Evolutionary conservation across 192 early-diverging fungal genomes (phyloP), one percentile per base, ranked within the genome.

Genomic region (Dimargaris xerosporica): DNA sequence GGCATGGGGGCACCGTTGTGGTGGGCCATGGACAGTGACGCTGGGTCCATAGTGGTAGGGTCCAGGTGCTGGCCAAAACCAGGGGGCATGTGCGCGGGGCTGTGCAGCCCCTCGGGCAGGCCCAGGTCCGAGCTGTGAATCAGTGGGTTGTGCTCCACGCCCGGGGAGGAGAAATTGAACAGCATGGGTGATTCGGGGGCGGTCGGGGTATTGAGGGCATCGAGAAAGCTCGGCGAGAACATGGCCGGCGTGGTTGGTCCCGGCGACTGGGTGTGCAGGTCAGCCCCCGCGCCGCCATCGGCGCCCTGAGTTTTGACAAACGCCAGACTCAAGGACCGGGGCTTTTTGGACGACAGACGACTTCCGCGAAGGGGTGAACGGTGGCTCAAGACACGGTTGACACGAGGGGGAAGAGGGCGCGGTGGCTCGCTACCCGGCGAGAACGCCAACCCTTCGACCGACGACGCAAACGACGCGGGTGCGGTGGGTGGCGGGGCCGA

Each of bases 161-260:
- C 62, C 67, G 51, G 30, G 7, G 54, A 56, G 12, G 54, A 56
- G n/a, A 56, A 56, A n/a, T 41, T 25, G 54, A 56, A 56, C 6
- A 56, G 9, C 34, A 56, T 56, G 23, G 54, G 54, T 9, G 54
- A 56, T 29, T 56, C 54, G 4, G 12, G 54, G 44, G 66, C 69
- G 1, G 74, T 73, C 31, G 66, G 77, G 64, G 66, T 73, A 59
- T 70, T 70, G 42, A 87, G 67, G 4, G 85, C 76, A 15, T 82
- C 82, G 46, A 80, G 69, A 64, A 87, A 87, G 53, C 73, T 77
- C n/a, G 85, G 82, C 47, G 83, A 79, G 47, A 87, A 87, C 72
- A 87, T 84, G 21, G 75, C 79, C 0, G 85, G 85, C n/a, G 82
- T 84, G 12, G 71, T 71, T 9, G 82, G 85, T 44, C 71, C 68